A percentile compares a stretch with the other conserved stretches of the same genome.
These are phyloP conservation scores for Exophiala sp. DNA, from an alignment of 2,329 filamentous ascomycete genomes.

Conservation along the genomic window DNA sequence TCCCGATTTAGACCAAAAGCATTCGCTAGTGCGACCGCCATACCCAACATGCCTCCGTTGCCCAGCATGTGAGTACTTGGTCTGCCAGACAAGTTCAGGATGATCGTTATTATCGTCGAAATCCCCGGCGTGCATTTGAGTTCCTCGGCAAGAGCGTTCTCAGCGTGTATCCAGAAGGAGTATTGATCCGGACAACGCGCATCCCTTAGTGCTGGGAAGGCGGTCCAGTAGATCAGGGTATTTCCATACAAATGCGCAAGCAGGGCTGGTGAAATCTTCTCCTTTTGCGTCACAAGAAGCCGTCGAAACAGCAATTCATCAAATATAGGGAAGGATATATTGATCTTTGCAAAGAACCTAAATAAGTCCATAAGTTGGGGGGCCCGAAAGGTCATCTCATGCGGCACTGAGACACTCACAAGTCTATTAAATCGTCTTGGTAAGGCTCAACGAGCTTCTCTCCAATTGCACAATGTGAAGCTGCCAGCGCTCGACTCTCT, in stretches of 20 bases:
- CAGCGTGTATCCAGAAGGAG: slow-evolving; percentile 61
- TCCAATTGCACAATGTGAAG: slow-evolving; percentile 54
- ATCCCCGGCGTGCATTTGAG: slow-evolving; percentile 49
- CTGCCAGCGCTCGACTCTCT: slow-evolving; percentile 39
- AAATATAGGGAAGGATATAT: slow-evolving; percentile 58
- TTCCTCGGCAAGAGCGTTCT: slow-evolving; percentile 55
- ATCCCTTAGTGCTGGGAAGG: slow-evolving; percentile 34
- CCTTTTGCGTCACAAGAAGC: slow-evolving; percentile 48
- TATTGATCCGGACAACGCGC: slow-evolving; percentile 52
- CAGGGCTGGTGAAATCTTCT: slow-evolving; percentile 52
- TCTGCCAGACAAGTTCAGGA: slow-evolving; percentile 58
- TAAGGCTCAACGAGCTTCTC: slow-evolving; percentile 58
- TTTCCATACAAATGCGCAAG: slow-evolving; percentile 58
- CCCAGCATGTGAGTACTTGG: slow-evolving; percentile 60
- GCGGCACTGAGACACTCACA: slow-evolving; percentile 36
- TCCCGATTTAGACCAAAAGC: slow-evolving; percentile 55
- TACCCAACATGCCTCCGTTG: slow-evolving; percentile 51
- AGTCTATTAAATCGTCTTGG: slow-evolving; percentile 47
- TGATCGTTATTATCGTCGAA: slow-evolving; percentile 55
- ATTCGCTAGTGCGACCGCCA: slow-evolving; percentile 52
- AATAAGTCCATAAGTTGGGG: neutral
- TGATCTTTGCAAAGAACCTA: slow-evolving; percentile 47
- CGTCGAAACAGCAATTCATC: slow-evolving; percentile 53
- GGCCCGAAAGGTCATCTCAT: neutral
- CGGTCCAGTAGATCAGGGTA: slow-evolving; percentile 55